These are phyloP conservation scores for Tolypocladium endophyticum DNA, from an alignment of 2,329 filamentous ascomycete genomes.

Conservation along the genomic window DNA sequence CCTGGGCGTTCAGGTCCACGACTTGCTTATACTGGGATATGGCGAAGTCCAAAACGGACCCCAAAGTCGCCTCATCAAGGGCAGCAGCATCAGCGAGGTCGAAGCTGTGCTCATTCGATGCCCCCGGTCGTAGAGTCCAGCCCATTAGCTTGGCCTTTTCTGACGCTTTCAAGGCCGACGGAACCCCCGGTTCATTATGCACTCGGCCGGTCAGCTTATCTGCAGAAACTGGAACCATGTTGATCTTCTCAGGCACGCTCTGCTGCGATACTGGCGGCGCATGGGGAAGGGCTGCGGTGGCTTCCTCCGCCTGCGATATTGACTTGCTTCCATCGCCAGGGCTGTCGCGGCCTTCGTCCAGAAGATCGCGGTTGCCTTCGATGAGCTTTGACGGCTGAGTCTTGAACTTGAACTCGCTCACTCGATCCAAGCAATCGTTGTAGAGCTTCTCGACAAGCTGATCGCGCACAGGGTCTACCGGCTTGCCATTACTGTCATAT, in stretches of 20 bases:
- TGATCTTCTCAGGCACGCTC: conserved; percentile 39
- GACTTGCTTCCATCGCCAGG: conserved; percentile 58
- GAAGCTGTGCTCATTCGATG: conserved; percentile 54
- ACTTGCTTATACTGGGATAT: conserved; percentile 78
- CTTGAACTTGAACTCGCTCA: conserved; percentile 83
- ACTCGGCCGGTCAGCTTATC: conserved; percentile 63
- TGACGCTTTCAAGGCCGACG: conserved; percentile 61
- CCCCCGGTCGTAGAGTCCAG: conserved; percentile 61
- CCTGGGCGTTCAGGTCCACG: conserved; percentile 72
- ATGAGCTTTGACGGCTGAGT: conserved; percentile 58
- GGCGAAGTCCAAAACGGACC: conserved; percentile 86
- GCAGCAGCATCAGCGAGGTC: conserved; percentile 58
- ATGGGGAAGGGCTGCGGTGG: conserved; percentile 48
- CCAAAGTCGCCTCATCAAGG: conserved; percentile 61
- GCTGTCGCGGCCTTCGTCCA: conserved; percentile 75
- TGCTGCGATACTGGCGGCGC: conserved; percentile 43
- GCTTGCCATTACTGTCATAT: conserved; percentile 71
- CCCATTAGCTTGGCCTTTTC: conserved; percentile 72
- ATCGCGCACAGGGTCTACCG: conserved; percentile 71
- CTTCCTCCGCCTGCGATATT: conserved; percentile 61
- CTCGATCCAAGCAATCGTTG: conserved; percentile 87
- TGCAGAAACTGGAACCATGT: conserved; percentile 53
- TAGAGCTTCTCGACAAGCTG: conserved; percentile 81
- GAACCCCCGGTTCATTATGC: conserved; percentile 59
- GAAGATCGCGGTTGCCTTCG: conserved; percentile 71